Conservation (phyloP, 352 stramenopile genomes). For the Aphanomyces astaci region DNA sequence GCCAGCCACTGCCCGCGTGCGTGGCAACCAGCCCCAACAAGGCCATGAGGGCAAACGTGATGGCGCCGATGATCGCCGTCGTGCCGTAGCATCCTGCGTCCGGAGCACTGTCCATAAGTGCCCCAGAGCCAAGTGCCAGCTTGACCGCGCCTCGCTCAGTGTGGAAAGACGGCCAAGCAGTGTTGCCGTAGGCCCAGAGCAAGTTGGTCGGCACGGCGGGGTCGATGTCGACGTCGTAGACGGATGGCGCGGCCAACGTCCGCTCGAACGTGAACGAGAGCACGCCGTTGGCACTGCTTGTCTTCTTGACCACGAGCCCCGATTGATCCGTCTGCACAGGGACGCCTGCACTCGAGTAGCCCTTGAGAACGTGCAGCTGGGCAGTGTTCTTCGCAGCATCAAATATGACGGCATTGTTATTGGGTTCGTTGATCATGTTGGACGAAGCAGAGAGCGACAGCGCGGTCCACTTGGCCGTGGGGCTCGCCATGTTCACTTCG, state of each 20-base stretch:
- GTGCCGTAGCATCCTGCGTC: not conserved
- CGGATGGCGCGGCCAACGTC: not conserved
- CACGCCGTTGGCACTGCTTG: not conserved
- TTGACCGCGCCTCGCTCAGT: not conserved
- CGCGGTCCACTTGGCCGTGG: not conserved
- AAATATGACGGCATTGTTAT: not conserved
- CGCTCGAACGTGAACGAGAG: conserved; percentile 14
- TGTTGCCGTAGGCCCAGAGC: not conserved
- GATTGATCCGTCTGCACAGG: not conserved
- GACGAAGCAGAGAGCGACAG: not conserved
- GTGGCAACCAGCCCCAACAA: not conserved
- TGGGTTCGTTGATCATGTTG: conserved; percentile 10
- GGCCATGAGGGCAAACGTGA: not conserved
- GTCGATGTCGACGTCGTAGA: not conserved
- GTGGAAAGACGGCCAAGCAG: conserved; percentile 1
- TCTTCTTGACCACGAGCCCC: not conserved
- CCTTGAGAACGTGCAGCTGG: not conserved
- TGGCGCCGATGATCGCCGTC: conserved; percentile 3
- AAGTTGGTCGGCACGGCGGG: not conserved
- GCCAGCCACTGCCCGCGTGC: not conserved
- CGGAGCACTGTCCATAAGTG: not conserved
- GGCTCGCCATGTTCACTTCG: not conserved
- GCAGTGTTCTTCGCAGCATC: not conserved
- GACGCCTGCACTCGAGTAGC: not conserved
- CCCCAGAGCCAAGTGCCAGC: not conserved